Percentiles rank a stretch among this genome's conserved stretches.
phyloP scores from a whole-genome alignment of 2,329 filamentous ascomycete genomes.

The Bipolaris zeicola region DNA sequence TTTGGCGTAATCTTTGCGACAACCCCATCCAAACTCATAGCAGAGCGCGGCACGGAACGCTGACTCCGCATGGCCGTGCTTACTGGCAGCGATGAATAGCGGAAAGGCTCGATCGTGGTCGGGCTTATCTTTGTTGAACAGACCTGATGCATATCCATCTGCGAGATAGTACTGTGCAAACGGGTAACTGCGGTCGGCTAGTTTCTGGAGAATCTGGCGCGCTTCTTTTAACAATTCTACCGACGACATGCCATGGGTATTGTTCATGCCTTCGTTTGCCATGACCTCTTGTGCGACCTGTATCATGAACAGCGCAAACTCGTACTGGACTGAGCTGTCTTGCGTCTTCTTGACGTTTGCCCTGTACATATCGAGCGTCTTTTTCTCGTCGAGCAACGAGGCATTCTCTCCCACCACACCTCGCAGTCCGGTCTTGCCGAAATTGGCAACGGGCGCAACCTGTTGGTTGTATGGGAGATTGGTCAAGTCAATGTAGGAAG shows the following conservation, averaged over 20 bases:
- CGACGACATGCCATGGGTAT: conserved; percentile 54
- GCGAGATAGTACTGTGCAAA: conserved; percentile 98
- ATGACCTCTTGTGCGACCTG: conserved; percentile 79
- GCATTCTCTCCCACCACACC: conserved; percentile 85
- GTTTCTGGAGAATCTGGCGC: conserved; percentile 82
- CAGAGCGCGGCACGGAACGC: conserved; percentile 91
- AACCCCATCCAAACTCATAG: conserved; percentile 99
- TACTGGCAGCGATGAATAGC: conserved; percentile 89
- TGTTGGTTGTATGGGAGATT: conserved; percentile 80
- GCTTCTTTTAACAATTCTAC: conserved; percentile 81
- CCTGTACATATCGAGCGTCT: conserved; percentile 97
- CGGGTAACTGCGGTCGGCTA: conserved; percentile 87
- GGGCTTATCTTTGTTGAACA: conserved; percentile 93
- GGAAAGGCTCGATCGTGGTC: conserved; percentile 92
- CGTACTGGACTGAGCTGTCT: conserved; percentile 88
- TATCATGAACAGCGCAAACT: conserved; percentile 93
- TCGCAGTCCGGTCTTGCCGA: conserved; percentile 83
- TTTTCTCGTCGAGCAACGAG: conserved; percentile 85
- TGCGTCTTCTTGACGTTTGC: conserved; percentile 97
- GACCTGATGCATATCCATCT: conserved; percentile 89
- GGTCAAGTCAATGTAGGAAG: conserved; percentile 67
- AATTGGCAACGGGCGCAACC: conserved; percentile 63
- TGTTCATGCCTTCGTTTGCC: conserved; percentile 33
- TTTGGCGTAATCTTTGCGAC: conserved; percentile 84
- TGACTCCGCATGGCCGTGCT: conserved; percentile 96